These are phyloP conservation scores for Leccinum subgranulosum DNA, from an alignment of 768 basidiomycete genomes.

Conservation along the genomic window DNA sequence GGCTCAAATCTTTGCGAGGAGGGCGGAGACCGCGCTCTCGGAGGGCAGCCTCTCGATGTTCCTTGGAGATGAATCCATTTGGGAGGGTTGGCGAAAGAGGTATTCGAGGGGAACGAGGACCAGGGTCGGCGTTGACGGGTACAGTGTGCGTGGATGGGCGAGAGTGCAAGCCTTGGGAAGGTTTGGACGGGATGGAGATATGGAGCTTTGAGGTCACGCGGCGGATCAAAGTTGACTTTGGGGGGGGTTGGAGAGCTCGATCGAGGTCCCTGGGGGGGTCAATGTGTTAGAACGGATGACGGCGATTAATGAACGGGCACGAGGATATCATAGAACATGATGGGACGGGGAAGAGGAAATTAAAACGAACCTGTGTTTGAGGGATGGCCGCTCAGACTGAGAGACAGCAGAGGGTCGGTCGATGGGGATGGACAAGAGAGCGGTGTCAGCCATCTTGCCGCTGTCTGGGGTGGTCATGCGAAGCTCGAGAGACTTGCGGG, in stretches of 20 bases:
- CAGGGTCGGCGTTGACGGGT: neutral
- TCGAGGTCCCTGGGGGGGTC: neutral
- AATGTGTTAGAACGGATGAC: neutral
- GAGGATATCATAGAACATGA: too few relatives aligned
- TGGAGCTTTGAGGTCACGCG: too few relatives aligned
- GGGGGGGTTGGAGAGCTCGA: neutral
- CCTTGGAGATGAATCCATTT: constrained; percentile 22
- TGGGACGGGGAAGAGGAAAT: neutral
- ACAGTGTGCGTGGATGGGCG: constrained; percentile 15
- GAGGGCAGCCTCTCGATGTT: constrained; percentile 48
- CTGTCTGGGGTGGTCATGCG: neutral
- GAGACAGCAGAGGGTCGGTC: neutral
- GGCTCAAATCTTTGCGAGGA: constrained; percentile 35
- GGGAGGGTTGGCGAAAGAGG: constrained; percentile 16
- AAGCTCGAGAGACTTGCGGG: constrained; percentile 3
- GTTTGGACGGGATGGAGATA: constrained; percentile 20
- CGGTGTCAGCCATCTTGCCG: neutral
- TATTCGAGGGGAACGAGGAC: constrained; percentile 3
- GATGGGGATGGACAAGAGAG: constrained; percentile 1
- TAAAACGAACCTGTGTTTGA: constrained; percentile 16
- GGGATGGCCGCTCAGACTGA: neutral
- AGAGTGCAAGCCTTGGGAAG: constrained; percentile 5
- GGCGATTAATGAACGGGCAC: neutral
- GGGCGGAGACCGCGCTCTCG: constrained; percentile 60
- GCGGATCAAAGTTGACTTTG: too few relatives aligned